Conservation (phyloP, 352 stramenopile species). For the Phytophthora niederhauseri region DNA sequence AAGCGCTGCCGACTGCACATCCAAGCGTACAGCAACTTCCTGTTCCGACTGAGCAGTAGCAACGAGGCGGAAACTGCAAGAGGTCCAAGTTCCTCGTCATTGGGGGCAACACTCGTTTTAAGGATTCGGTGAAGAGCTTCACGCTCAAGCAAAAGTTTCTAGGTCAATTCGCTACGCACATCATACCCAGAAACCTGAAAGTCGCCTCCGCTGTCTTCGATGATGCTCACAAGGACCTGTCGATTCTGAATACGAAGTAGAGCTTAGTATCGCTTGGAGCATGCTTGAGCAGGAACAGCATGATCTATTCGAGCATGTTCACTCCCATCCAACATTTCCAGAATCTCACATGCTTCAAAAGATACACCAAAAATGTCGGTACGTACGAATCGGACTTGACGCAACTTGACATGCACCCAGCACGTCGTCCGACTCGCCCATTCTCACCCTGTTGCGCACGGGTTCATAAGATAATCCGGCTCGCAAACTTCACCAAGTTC, state of each 20-base stretch:
- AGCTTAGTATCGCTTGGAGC: conserved; percentile 37
- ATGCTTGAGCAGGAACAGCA: conserved; percentile 5
- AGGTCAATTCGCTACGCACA: conserved; percentile 41
- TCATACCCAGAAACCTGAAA: conserved; percentile 56
- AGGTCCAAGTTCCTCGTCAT: neutral
- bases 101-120: neutral
- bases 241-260: conserved; percentile 44
- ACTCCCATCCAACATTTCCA: conserved; percentile 5
- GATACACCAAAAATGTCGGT: conserved; percentile 41
- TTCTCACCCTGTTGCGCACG: no score
- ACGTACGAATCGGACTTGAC: conserved; percentile 76
- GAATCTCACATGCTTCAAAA: conserved; percentile 52
- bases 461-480: no score
- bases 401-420: conserved; percentile 34
- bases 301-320: conserved; percentile 28
- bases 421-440: no score
- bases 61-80: conserved; percentile 24
- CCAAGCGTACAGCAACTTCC: conserved; percentile 54
- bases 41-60: conserved; percentile 50
- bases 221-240: conserved; percentile 51
- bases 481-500: no score
- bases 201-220: conserved; percentile 44
- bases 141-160: conserved; percentile 53
- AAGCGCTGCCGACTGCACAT: conserved; percentile 56
- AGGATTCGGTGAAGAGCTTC: conserved; percentile 51